Evolutionary conservation across 2,329 filamentous ascomycete genomes (phyloP).

Genomic region (Ophiostoma sp.): DNA sequence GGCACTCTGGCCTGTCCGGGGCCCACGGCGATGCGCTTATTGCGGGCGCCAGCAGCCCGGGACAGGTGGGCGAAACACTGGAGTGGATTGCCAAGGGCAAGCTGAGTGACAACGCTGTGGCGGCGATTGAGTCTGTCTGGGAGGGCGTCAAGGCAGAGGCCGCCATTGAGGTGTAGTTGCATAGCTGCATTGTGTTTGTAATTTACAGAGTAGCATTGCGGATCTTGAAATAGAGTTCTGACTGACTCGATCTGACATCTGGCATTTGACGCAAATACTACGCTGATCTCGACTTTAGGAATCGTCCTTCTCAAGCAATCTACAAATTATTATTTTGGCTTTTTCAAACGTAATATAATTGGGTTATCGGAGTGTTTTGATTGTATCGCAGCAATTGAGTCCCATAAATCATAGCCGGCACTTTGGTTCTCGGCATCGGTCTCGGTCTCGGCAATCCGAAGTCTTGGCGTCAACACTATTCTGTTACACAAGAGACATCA

Average conservation of each 20-base stretch:
- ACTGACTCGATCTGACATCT: background rate
- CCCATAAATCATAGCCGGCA: background rate
- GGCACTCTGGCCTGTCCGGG: background rate
- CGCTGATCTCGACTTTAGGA: background rate
- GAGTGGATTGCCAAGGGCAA: conserved; percentile 37
- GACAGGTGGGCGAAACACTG: conserved; percentile 36
- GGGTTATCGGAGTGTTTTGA: background rate
- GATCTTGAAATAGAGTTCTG: background rate
- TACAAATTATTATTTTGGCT: too few species aligned
- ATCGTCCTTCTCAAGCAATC: too few species aligned
- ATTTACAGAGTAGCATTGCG: background rate
- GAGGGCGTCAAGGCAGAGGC: conserved; percentile 50
- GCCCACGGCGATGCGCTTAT: background rate
- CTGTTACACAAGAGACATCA: background rate
- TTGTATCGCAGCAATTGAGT: background rate
- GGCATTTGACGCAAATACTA: background rate
- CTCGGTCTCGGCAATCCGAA: background rate
- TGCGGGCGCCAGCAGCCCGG: conserved; percentile 30
- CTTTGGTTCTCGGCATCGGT: background rate
- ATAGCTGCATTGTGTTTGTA: too few species aligned
- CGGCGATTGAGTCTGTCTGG: conserved; percentile 45
- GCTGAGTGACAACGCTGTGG: conserved; percentile 35
- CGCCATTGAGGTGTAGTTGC: background rate
- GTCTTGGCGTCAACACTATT: background rate
- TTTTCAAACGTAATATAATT: too few species aligned